These are phyloP conservation scores for Citrus inodora DNA, from an alignment of 345 rosid genomes.

Conservation along the genomic window DNA sequence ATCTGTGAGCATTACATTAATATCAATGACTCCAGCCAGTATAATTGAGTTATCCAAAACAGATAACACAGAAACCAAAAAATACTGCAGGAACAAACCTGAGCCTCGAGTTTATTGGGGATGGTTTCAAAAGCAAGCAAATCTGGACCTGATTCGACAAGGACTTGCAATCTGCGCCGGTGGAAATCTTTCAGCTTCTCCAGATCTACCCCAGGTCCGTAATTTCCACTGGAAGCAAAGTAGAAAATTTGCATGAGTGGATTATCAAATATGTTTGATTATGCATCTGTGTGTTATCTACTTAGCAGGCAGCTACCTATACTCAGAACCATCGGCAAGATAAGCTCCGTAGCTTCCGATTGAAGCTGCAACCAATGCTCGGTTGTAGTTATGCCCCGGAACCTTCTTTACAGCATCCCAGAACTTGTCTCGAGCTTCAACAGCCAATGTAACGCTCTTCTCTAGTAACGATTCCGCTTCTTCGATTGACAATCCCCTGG, in stretches of 20 bases:
- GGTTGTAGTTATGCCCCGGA: constrained; percentile 50
- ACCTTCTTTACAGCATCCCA: constrained; percentile 49
- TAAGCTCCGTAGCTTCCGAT: constrained; percentile 94
- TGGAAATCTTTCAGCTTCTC: constrained; percentile 86
- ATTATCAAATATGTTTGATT: not conserved
- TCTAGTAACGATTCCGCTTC: constrained; percentile 60
- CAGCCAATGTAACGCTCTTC: constrained; percentile 71
- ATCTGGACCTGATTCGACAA: constrained; percentile 82
- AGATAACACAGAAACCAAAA: not conserved
- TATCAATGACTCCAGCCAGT: not conserved
- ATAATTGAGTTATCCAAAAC: not conserved
- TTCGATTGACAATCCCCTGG: constrained; percentile 69
- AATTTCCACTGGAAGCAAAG: constrained; percentile 51
- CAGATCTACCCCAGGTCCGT: constrained; percentile 53
- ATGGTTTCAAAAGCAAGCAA: constrained; percentile 91
- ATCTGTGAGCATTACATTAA: not conserved
- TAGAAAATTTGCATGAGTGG: not conserved
- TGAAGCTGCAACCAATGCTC: constrained; percentile 86
- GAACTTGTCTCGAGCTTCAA: constrained; percentile 78
- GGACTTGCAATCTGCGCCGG: constrained; percentile 72
- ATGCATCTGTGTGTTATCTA: not conserved
- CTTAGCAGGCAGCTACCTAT: constrained; percentile 44
- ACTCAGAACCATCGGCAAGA: constrained; percentile 95
- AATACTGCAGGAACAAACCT: constrained; percentile 39
- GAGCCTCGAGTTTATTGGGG: constrained; percentile 90